Evolutionary conservation across 73 alveolate genomes (phyloP), one percentile per base, ranked within the genome.

Genomic region (Stentor coeruleus): DNA sequence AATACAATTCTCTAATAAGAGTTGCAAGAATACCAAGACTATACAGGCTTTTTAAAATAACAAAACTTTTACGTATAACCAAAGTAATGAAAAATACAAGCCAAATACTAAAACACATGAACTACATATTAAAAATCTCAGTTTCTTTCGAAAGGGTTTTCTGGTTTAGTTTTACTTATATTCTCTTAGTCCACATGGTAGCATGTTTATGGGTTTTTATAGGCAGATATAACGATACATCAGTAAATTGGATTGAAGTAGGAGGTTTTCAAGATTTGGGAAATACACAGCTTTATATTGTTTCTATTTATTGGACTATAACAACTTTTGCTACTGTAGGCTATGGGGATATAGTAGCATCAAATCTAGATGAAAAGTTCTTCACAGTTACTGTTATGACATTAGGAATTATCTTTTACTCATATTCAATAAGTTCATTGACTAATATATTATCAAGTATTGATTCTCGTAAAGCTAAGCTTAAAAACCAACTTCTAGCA

Each of bases 281-380:
- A 3, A 77, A 87, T 38, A 0, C 83, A 38, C 77, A 81, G 58
- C 85, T 81, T 58, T 93, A 93, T 60, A 58, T 93, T 33, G 86
- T 85, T 35, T 82, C 96, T 4, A 20, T 88, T 36, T 93, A 93
- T 85, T 93, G 95, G 95, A 92, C 94, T 15, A 74, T 93, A 37
- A 66, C 90, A 42, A 93, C 98, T 1, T 83, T 93, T 73, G 86
- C 98, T 1, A 93, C 98, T 2, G 94, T 92, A 20, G 98, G 98
- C 33, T 93, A 87, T 82, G 98, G 98, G 74, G 98, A 93, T 41
- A 91, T 93, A 31, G 38, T 80, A 35, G 94, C 96, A 3, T 73
- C 59, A 20, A 91, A 88, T 26, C 39, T 58, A 2, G 39, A 88
- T 2, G 98, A 93, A 60, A 74, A 82, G 72, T 55, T 88, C 20